Evolutionary conservation across 2,329 filamentous ascomycete species (phyloP), one percentile per base, ranked within the genome.

Genomic region (Neofusicoccum umdonicola): DNA sequence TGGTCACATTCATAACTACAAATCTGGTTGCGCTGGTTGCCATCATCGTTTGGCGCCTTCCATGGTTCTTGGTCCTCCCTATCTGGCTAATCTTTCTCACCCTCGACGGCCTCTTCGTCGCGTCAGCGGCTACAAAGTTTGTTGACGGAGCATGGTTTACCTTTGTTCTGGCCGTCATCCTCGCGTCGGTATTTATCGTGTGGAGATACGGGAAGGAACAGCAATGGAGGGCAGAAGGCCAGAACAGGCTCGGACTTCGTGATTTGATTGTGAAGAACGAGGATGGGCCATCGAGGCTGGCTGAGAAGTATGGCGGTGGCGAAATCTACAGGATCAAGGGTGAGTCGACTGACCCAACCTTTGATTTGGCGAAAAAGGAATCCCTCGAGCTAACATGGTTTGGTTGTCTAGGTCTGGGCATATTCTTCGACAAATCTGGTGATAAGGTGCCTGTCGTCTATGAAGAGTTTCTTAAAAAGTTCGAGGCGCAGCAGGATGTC

Each of bases 141-240:
- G 90, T 90, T 0, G 82, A 88, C 9, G 90, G 90, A 1, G 90
- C 89, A 1, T 93, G 90, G 90, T 91, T 93, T 71, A 93, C 90
- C 0, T 78, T 93, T 1, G 80, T 87, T 0, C 80, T 93, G 4
- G 83, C 89, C 0, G 79, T 81, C 3, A 78, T 90, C 8, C 82
- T 93, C 1, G 84, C 88, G 0, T 79, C 76, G 48, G 76, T 92
- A 48, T 90, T 93, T 71, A 81, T 92, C 2, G 82, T 93, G 11
- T 93, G 90, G 90, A 85, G 90, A 37, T 93, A 87, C 70, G 90
- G 90, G 15, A 93, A 93, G 73, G 89, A 92, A 71, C 84, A 87
- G 66, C 90, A 93, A 72, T 93, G 90, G 90, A 78, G 77, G 6
- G 87, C 90, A 2, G 90, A 93, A 77, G 82, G 83, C 0, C 80